Base-by-base conservation (phyloP, 75 land plant species). In the Pinus tabuliformis region DNA sequence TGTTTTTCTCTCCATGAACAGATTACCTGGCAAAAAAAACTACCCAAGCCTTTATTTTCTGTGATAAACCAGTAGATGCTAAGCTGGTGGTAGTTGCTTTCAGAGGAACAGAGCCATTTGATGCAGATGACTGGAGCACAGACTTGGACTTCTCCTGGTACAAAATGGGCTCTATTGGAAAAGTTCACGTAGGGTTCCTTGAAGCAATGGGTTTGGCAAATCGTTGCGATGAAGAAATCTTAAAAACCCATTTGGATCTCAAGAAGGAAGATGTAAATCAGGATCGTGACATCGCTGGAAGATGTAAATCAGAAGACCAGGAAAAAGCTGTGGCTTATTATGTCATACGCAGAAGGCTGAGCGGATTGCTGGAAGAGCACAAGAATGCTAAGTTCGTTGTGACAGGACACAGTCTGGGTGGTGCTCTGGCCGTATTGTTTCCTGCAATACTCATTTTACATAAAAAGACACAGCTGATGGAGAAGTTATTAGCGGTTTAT, bases 351-450 rank as follows among this genome's bases (percentile, higher is more conserved):
- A 17, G 36, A 11, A 74, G 45, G 45, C 70, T 84, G 26, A 81
- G 42, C 49, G 36, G 1, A 36, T 52, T 84, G n/a, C 57, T 84
- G 1, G 62, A 54, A 21, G 59, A 57, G 57, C 76, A 84, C 76
- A 73, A 59, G 74, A 74, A 84, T 77, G 86, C 86, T 2, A 81
- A 70, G 61, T 62, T 84, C 24, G 9, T 80, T 2, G 77, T 84
- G 18, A 84, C 86, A 57, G 86, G 86, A 56, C 86, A 84, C 58
- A 81, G 86, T 76, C 56, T 84, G n/a, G 86, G 86, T 6, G 86
- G 86, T 30, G 85, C 86, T 17, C 71, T 84, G 9, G 86, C 86
- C 3, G 45, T 77, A 24, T n/a, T 84, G 65, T 81, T 84, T 70
- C 75, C 83, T 56, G 65, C 77, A 15, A 68, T 84, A n/a, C 59